These are phyloP conservation scores for Stylonectria norvegica DNA, from an alignment of 2,329 filamentous ascomycete genomes.

Conservation along the genomic window DNA sequence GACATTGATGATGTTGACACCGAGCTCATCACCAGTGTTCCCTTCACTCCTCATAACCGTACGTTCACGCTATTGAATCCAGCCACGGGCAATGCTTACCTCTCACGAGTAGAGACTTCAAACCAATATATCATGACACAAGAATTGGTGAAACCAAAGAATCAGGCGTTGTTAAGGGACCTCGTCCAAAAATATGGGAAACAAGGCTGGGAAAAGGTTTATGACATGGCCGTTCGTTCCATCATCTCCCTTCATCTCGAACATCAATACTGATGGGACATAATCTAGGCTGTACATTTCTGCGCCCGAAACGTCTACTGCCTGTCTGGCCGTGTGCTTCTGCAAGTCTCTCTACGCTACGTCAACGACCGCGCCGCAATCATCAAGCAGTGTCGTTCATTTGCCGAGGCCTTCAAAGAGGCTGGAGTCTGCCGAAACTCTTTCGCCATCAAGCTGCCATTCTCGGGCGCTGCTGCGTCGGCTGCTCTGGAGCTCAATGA, in stretches of 20 bases:
- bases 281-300: constrained; percentile 14
- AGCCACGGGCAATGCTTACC: neutral
- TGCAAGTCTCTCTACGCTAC: constrained; percentile 19
- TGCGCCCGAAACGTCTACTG: constrained; percentile 18
- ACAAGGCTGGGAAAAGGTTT: constrained; percentile 19
- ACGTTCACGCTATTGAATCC: no score
- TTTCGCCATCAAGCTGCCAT: constrained; percentile 23
- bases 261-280: neutral
- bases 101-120: constrained; percentile 13
- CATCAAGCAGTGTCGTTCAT: constrained; percentile 17
- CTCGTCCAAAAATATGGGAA: constrained; percentile 13
- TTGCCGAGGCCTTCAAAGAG: constrained; percentile 15
- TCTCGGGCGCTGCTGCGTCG: constrained; percentile 17
- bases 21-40: constrained; percentile 12
- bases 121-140: constrained; percentile 20
- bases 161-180: constrained; percentile 7
- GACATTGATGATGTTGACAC: constrained; percentile 19
- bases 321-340: constrained; percentile 19
- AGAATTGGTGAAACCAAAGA: constrained; percentile 7
- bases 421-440: constrained; percentile 16
- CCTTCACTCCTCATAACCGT: constrained; percentile 21
- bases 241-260: neutral
- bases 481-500: constrained; percentile 13
- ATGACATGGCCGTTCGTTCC: constrained; percentile 13
- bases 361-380: constrained; percentile 14